Evolutionary conservation across 2,329 filamentous ascomycete genomes (phyloP), one percentile per base, ranked within the genome.

Genomic region (Colletotrichum somersetense): DNA sequence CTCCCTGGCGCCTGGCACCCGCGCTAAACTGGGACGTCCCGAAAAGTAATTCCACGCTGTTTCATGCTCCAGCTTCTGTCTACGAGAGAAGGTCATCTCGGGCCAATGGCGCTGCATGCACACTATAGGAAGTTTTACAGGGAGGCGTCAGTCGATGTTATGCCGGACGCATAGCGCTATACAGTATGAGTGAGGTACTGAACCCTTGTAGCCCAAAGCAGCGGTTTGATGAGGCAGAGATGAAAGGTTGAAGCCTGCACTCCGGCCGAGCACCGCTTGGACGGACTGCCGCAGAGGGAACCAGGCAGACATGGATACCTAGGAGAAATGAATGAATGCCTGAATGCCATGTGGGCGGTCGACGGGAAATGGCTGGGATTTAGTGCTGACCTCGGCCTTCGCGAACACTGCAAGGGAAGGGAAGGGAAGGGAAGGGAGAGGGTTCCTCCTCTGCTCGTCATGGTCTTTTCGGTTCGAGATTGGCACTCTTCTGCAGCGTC

Each of bases 401-500:
- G 65, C 52, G 61, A 42, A 14, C n/a, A 14, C 35, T 42, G 61
- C 46, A 58, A 68, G 66, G 14, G 7, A 3, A 68, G 66, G 70
- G 16, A 6, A 1, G 16, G 16, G 38, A 4, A 12, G 14, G 40
- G 6, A 18, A 4, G 14, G 14, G 18, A 20, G 10, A 0, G 65
- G 61, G 58, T 69, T 69, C 55, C 55, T 64, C 69, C 68, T 72
- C 38, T 72, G 69, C 66, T 46, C 52, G 68, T 62, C 59, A 58
- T 64, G 33, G 40, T 53, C 69, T 40, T 44, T 72, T 64, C 48
- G 38, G 38, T 46, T 64, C 33, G 30, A 63, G 23, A 59, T 59
- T 68, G 23, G 16, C 53, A 50, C 30, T 11, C 52, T 50, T 38
- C 20, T n/a, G n/a, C 12, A 44, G 16, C 35, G 65, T 58, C 65